Base-by-base conservation (phyloP, 176 grass and related monocot genomes). In the Avena sativa region DNA sequence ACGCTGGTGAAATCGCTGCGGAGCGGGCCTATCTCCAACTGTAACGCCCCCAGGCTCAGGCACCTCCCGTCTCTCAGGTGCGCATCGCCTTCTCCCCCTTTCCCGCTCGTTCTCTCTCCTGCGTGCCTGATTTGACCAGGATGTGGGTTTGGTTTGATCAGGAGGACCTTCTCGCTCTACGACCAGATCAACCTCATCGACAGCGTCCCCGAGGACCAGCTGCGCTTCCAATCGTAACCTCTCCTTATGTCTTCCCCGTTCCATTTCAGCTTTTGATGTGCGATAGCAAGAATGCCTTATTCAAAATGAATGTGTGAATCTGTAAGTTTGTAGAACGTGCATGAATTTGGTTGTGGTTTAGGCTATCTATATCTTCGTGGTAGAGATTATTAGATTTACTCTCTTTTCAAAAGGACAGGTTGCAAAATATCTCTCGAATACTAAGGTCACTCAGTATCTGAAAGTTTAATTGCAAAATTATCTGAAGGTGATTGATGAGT, bases 171-270 rank as follows among this genome's bases (percentile, higher is more conserved):
- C 78, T 99, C 97, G 23, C 81, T 96, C 32, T 99, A 99, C 81
- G 97, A 99, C 88, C 94, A 99, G 92, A 99, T 99, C 82, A 99
- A 99, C 87, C 97, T 99, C 75, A 99, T 99, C 82, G 94, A 99
- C 86, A 93, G 19, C 51, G 92, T 99, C 64, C 92, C 92, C 8
- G 89, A 96, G 63, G 94, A 91, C 84, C 90, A 96, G 59, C 87
- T 96, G 14, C 94, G 92, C 19, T 99, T 99, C 81, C 94, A 96
- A 86, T 76, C 94, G 97, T 92, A 91, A 89, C 51, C 48, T 64
- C 49, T 30, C 14, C 13, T 60, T 46, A 25, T 16, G 55, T 61
- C 51, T 13, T 49, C 51, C 74, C 3, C 0, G 7, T 76, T 72
- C 48, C 6, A 5, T 19, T 40, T 74, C 30, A 2, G 20, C 28